A percentile compares a stretch with the other conserved stretches of the same genome.
These are phyloP conservation scores for Coemansia sp. DNA, from an alignment of 192 early-diverging fungal genomes.

Conservation along the genomic window DNA sequence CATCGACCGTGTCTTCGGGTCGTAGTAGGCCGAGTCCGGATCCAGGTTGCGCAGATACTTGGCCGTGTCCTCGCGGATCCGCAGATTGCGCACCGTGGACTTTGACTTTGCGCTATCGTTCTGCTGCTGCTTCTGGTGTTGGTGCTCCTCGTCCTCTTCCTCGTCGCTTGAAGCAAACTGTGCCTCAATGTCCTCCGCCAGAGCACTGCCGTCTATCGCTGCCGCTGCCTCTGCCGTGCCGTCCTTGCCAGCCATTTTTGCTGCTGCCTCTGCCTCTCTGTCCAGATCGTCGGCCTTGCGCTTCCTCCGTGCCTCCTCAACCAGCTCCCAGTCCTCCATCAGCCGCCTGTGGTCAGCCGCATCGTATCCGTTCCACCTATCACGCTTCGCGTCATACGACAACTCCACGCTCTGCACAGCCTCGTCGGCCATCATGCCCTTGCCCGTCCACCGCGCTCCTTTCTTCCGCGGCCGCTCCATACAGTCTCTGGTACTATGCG, in stretches of 20 bases:
- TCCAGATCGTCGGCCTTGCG: conserved; percentile 76
- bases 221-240: neutral
- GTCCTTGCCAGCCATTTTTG: neutral
- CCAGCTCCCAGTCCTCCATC: conserved; percentile 75
- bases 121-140: neutral
- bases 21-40: conserved; percentile 93
- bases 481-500: conserved; percentile 93
- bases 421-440: conserved; percentile 85
- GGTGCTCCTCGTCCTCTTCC: conserved; percentile 78
- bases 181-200: conserved; percentile 18
- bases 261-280: conserved; percentile 27
- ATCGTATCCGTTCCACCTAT: conserved; percentile 99
- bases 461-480: conserved; percentile 87
- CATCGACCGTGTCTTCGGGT: conserved; percentile 99
- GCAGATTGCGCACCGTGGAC: conserved; percentile 93
- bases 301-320: conserved; percentile 85
- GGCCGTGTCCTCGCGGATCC: conserved; percentile 99
- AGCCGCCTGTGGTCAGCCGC: conserved; percentile 74
- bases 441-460: conserved; percentile 87
- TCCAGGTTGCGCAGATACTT: conserved; percentile 98
- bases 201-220: neutral
- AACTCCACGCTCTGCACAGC: conserved; percentile 71
- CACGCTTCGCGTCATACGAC: conserved; percentile 94
- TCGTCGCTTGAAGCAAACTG: conserved; percentile 65
- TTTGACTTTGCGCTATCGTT: conserved; percentile 86